These are phyloP conservation scores for Phytophthora uliginosa DNA, from an alignment of 352 stramenopile genomes.

Conservation along the genomic window DNA sequence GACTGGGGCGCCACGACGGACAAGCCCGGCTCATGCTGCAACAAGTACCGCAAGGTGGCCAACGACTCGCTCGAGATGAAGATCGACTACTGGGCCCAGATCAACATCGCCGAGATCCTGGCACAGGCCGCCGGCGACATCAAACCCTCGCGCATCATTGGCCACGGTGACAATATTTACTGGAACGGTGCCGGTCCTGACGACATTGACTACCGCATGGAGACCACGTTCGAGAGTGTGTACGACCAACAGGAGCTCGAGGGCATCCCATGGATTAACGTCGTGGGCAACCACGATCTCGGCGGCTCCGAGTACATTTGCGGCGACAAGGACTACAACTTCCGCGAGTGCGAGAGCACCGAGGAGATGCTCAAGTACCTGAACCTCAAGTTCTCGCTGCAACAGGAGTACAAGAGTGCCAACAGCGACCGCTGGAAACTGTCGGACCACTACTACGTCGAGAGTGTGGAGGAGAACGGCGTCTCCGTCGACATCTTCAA, in stretches of 20 bases:
- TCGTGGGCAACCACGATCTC: constrained; percentile 90
- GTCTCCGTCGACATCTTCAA: constrained; percentile 93
- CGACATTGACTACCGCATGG: constrained; percentile 87
- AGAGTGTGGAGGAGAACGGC: constrained; percentile 78
- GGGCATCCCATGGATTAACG: constrained; percentile 88
- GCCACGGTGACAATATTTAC: constrained; percentile 92
- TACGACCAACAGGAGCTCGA: constrained; percentile 84
- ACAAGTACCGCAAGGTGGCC: constrained; percentile 89
- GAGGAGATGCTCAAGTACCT: constrained; percentile 86
- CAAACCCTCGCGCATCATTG: constrained; percentile 78
- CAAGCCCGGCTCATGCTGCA: constrained; percentile 90
- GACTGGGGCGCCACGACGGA: constrained; percentile 90
- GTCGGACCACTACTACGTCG: constrained; percentile 88
- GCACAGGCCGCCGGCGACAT: constrained; percentile 73
- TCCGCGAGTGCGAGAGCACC: constrained; percentile 76
- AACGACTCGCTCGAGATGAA: constrained; percentile 88
- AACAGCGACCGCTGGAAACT: constrained; percentile 86
- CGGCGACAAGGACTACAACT: constrained; percentile 90
- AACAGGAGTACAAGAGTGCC: constrained; percentile 85
- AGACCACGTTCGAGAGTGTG: constrained; percentile 87
- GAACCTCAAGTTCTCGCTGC: constrained; percentile 85
- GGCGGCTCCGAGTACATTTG: constrained; percentile 89
- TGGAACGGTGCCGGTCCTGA: constrained; percentile 86
- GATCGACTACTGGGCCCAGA: constrained; percentile 90
- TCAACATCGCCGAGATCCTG: constrained; percentile 87